Conservation (phyloP, 2,329 filamentous ascomycete species). For the Harringtonia aguacate region DNA sequence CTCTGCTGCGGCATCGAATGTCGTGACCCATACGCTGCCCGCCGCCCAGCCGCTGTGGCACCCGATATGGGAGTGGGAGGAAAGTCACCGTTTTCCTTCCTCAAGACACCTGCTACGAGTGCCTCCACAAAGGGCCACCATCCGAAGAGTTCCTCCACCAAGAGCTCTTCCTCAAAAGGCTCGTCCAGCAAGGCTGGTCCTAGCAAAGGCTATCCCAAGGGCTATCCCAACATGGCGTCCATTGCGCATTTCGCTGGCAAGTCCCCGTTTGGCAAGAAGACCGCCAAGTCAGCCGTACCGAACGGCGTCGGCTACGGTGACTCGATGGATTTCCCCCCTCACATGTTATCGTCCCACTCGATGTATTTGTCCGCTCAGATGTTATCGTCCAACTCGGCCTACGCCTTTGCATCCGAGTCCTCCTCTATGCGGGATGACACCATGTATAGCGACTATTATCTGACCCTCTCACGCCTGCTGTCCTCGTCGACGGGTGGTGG, state of each 20-base stretch:
- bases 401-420: not conserved
- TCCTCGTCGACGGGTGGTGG: too few relatives aligned
- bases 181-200: too few relatives aligned
- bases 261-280: not conserved
- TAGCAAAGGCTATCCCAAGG: not conserved
- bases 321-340: not conserved
- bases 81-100: too few relatives aligned
- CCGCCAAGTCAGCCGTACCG: not conserved
- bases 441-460: not conserved
- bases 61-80: too few relatives aligned
- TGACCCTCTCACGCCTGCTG: not conserved
- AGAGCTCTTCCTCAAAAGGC: too few relatives aligned
- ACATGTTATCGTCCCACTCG: not conserved
- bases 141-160: too few relatives aligned
- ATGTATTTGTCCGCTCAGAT: too few relatives aligned
- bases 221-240: not conserved
- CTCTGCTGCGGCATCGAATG: constrained; percentile 13
- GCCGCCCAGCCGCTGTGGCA: not conserved
- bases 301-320: constrained; percentile 5
- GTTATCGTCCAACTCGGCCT: not conserved
- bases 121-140: too few relatives aligned
- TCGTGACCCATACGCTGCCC: too few relatives aligned
- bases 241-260: not conserved
- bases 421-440: not conserved
- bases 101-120: too few relatives aligned